Conservation (phyloP, 2,329 filamentous ascomycete species). For the Colletotrichum karsti region DNA sequence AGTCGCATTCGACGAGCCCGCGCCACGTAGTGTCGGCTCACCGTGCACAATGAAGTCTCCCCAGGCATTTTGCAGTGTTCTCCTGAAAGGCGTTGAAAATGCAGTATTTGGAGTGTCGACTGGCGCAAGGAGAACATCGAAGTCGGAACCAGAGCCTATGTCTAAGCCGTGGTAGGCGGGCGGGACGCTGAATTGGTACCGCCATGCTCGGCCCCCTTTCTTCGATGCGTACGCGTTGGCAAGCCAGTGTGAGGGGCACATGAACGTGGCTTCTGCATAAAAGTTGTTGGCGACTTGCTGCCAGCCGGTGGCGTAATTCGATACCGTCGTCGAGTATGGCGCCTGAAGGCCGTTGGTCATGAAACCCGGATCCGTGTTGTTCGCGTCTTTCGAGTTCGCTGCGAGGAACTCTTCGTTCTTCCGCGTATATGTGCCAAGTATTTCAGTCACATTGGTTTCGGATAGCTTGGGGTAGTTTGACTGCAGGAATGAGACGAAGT, state of each 20-base stretch:
- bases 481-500: constrained; percentile 3
- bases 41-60: constrained; percentile 6
- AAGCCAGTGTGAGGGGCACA: constrained; percentile 13
- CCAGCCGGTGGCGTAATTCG: constrained; percentile 21
- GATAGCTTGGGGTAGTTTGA: neutral
- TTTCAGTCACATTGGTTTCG: neutral
- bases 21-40: neutral
- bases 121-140: constrained; percentile 8
- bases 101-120: neutral
- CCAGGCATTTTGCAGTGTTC: constrained; percentile 3
- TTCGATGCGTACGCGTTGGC: constrained; percentile 18
- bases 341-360: neutral
- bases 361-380: constrained; percentile 19
- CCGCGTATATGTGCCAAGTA: neutral
- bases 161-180: constrained; percentile 17
- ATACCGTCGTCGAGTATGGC: constrained; percentile 6
- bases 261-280: constrained; percentile 15
- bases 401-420: constrained; percentile 1
- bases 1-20: neutral
- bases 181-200: constrained; percentile 12
- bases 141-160: neutral
- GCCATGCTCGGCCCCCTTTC: neutral
- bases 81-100: neutral
- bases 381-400: constrained; percentile 4
- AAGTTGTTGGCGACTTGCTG: constrained; percentile 20